phyloP scores from a whole-genome alignment of 75 land plant genomes.

The Cupressus sempervirens region DNA sequence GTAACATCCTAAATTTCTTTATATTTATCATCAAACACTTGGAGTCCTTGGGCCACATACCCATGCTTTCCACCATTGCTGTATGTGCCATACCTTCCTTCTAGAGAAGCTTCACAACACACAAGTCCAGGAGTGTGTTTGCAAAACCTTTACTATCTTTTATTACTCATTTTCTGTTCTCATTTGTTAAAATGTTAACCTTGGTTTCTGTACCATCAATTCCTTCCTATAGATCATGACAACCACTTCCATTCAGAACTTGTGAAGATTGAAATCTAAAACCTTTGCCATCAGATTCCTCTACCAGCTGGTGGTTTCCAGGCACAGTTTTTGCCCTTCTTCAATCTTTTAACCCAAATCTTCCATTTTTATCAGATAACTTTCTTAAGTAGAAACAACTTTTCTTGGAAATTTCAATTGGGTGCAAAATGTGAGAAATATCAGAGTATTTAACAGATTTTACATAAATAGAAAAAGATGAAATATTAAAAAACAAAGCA shows the following conservation, averaged over 20 bases:
- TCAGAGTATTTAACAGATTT: no score
- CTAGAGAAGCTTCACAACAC: neutral
- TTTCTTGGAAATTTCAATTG: no score
- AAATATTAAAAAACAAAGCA: no score
- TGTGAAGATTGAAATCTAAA: neutral
- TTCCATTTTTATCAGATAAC: no score
- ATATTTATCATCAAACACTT: neutral
- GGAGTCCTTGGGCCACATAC: neutral
- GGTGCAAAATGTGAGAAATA: no score
- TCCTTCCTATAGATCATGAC: neutral
- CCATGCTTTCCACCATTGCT: neutral
- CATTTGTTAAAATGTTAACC: neutral
- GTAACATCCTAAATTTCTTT: neutral
- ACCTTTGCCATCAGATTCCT: neutral
- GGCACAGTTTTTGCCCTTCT: neutral
- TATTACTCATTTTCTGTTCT: neutral
- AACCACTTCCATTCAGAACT: no score
- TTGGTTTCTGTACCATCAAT: neutral
- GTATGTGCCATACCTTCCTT: neutral
- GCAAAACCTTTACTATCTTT: neutral
- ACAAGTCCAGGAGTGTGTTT: neutral
- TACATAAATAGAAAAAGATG: no score
- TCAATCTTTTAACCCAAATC: neutral
- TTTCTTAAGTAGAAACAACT: no score
- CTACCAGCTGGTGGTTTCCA: neutral